Percentiles rank a stretch among this genome's conserved stretches.
phyloP scores from a whole-genome alignment of 345 rosid species.

The Geranium rotundifolium region DNA sequence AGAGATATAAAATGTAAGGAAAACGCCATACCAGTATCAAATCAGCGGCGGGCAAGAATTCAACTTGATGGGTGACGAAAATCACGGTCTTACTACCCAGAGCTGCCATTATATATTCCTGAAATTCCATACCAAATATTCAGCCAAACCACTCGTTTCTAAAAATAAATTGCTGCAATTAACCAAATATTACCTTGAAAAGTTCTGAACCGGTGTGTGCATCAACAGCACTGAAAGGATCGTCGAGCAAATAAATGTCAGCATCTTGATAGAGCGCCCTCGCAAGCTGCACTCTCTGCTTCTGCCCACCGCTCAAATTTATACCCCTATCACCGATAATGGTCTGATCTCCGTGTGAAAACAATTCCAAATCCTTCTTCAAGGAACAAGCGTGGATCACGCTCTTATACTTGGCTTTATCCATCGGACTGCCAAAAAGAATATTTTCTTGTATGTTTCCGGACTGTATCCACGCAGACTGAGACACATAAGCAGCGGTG shows the following conservation, averaged over 20 bases:
- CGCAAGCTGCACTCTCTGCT: constrained; percentile 98
- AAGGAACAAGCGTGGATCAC: constrained; percentile 90
- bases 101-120: constrained; percentile 92
- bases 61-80: constrained; percentile 99
- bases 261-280: constrained; percentile 99
- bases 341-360: constrained; percentile 98
- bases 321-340: constrained; percentile 99
- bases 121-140: constrained; percentile 26
- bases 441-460: constrained; percentile 98
- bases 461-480: constrained; percentile 99
- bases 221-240: constrained; percentile 99
- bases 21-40: constrained; percentile 68
- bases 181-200: constrained; percentile 57
- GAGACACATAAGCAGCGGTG: constrained; percentile 90
- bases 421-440: constrained; percentile 95
- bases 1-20: not conserved
- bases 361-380: constrained; percentile 89
- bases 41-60: constrained; percentile 91
- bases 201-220: constrained; percentile 96
- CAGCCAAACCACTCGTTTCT: constrained; percentile 13
- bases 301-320: constrained; percentile 98
- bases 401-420: constrained; percentile 77
- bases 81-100: constrained; percentile 77
- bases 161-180: constrained; percentile 7
- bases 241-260: constrained; percentile 92